These are phyloP conservation scores for Alternaria incomplexa DNA, from an alignment of 2,329 filamentous ascomycete species.

Conservation along the genomic window DNA sequence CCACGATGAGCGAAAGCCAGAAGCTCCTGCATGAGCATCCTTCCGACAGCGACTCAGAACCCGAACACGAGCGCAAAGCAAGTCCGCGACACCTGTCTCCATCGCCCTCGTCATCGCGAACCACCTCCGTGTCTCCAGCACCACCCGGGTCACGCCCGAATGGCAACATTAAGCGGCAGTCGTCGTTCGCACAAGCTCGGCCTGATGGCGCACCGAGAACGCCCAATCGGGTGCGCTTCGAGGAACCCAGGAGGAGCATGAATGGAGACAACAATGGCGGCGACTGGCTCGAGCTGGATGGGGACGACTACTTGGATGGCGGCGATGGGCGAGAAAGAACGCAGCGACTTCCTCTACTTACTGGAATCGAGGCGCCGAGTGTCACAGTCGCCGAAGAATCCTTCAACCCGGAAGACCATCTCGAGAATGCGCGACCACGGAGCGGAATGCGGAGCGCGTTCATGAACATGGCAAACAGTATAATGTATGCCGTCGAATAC, in stretches of 20 bases:
- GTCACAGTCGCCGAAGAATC: slow-evolving; percentile 69
- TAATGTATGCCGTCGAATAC: slow-evolving; percentile 63
- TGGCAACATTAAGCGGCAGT: slow-evolving; percentile 44
- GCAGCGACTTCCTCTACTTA: slow-evolving; percentile 73
- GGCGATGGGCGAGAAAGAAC: slow-evolving; percentile 49
- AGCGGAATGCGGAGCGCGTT: slow-evolving; percentile 87
- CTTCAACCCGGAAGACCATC: slow-evolving; percentile 63
- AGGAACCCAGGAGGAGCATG: slow-evolving; percentile 49
- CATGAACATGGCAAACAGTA: slow-evolving; percentile 99
- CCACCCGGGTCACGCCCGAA: slow-evolving; percentile 32
- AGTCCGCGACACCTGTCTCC: slow-evolving; percentile 33
- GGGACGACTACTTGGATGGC: slow-evolving; percentile 65
- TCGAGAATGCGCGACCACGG: slow-evolving; percentile 74
- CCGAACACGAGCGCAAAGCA: slow-evolving; percentile 21
- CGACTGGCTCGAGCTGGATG: slow-evolving; percentile 60
- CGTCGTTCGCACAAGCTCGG: slow-evolving; percentile 55
- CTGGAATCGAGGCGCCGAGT: slow-evolving; percentile 81
- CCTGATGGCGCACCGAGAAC: slow-evolving; percentile 65
- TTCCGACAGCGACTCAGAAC: slow-evolving; percentile 38
- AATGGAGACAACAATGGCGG: slow-evolving; percentile 40
- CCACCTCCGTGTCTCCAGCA: slow-evolving; percentile 38
- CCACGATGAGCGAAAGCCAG: slow-evolving; percentile 48
- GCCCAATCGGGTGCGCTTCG: slow-evolving; percentile 77
- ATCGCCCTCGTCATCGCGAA: slow-evolving; percentile 35
- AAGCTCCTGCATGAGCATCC: slow-evolving; percentile 47